Percentiles rank a stretch among this genome's conserved stretches.
Evolutionary conservation across 1,284 basidiomycete species (phyloP).

Genomic region (Irpex lacteus): DNA sequence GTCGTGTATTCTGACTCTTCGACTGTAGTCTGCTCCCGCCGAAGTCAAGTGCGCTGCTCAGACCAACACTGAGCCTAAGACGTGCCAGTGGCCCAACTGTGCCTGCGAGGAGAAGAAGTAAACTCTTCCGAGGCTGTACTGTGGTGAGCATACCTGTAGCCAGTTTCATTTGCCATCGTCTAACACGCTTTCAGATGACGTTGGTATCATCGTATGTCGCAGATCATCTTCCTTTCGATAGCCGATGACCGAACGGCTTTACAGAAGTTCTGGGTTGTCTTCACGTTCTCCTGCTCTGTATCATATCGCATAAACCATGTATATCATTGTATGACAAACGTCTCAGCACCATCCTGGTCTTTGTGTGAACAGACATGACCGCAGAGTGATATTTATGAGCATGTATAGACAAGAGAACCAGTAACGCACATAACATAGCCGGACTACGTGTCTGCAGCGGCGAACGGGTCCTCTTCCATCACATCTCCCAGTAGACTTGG

Average conservation of each 20-base stretch:
- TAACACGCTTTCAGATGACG: background rate
- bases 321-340: conserved; percentile 1
- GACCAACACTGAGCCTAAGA: conserved; percentile 21
- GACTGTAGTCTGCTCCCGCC: conserved; percentile 16
- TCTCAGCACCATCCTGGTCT: background rate
- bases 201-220: background rate
- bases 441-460: conserved; percentile 12
- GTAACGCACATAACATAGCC: background rate
- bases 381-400: background rate
- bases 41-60: conserved; percentile 22
- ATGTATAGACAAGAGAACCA: background rate
- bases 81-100: conserved; percentile 29
- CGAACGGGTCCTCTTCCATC: conserved; percentile 53
- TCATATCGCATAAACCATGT: background rate
- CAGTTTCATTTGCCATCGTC: background rate
- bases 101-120: conserved; percentile 28
- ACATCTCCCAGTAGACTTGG: conserved; percentile 58
- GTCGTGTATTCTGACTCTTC: background rate
- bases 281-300: conserved; percentile 1
- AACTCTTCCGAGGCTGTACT: background rate
- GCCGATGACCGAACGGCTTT: background rate
- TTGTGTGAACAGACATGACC: background rate
- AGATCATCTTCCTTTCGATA: background rate
- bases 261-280: background rate
- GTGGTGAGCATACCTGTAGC: background rate